Evolutionary conservation across 768 basidiomycete species (phyloP), one percentile per base, ranked within the genome.

Genomic region (Podaxis mareebaensis): DNA sequence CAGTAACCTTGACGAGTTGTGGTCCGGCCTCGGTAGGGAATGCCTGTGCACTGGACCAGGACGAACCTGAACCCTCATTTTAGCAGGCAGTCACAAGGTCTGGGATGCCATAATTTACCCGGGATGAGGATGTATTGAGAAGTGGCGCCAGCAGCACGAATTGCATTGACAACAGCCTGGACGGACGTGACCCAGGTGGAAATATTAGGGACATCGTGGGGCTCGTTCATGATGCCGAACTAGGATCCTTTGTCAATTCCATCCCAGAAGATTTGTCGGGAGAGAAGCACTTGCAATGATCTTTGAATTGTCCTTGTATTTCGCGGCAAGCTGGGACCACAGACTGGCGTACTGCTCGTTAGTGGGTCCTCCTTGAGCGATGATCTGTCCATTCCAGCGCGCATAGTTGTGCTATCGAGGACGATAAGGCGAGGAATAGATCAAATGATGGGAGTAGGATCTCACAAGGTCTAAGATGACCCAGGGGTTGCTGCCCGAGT

Each of bases 331-430:
- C 58, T 78, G 75, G 54, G 71, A 71, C 87, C 87, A 88, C 22
- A 86, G 68, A 24, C 73, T 75, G 28, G 83, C 80, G 61, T 84
- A 85, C 53, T 84, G 69, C 15, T 74, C 79, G 64, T 88, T 75
- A 39, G 79, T 76, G 1, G 87, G 85, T 15, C 85, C 85, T 36
- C 85, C 87, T 69, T 86, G 84, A 3, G 81, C 81, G 36, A 87
- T 80, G 46, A 88, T 80, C 68, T 70, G 68, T 15, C 81, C 81
- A 65, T 86, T 84, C 81, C 83, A 85, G 51, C 85, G 77, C 10
- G 83, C 85, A 66, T 86, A 86, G 75, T 86, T 86, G 73, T 86
- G 85, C 76, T 80, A 44, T 39, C 12, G 13, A 33, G 46, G 59
- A n/a, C 6, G 15, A 46, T 53, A 1, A 55, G 12, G 3, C 49